Base-by-base conservation (phyloP, 1,284 basidiomycete genomes). In the Naganishia sp. region DNA sequence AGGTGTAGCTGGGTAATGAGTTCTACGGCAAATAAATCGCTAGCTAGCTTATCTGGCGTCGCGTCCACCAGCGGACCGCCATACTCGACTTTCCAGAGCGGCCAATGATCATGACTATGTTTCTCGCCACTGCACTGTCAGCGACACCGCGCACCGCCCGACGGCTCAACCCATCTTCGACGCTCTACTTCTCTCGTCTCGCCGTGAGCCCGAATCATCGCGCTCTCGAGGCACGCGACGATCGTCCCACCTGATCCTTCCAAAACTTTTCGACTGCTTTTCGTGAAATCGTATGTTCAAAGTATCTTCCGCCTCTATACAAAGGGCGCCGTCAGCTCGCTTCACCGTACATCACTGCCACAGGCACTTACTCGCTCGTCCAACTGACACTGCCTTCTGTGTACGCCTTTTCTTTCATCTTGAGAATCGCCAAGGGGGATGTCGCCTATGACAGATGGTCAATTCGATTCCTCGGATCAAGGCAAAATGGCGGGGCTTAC, bases 401-500 rank as follows among this genome's bases (percentile, higher is more conserved):
- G 52, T 70, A 72, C 23, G 67, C 53, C 45, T 67, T 57, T 21
- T 70, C 69, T 41, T 69, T 63, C 58, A 67, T 65, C 31, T 64
- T 63, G 15, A 72, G 61, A 50, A 72, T 70, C 7, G 71, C 71
- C 31, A 67, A 62, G 1, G 69, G 69, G 21, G 49, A 64, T 13
- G 54, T 47, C 6, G 67, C 54, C 50, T 13, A 31, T 7, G 6
- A 6, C n/a, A 13, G 7, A 31, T 17, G 21, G 25, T 45, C 54
- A 51, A 39, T 13, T 23, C 5, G 18, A 21, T 10, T 46, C 15
- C 17, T 23, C 11, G 28, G 13, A 9, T 21, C 35, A 51, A 23
- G 13, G 72, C 18, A 23, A 13, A n/a, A 4, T 2, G 10, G 45
- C 7, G 17, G 7, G 2, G 75, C 80, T 72, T 62, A 81, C 80